phyloP scores from a whole-genome alignment of 306 rosid genomes.

The Morella rubra region DNA sequence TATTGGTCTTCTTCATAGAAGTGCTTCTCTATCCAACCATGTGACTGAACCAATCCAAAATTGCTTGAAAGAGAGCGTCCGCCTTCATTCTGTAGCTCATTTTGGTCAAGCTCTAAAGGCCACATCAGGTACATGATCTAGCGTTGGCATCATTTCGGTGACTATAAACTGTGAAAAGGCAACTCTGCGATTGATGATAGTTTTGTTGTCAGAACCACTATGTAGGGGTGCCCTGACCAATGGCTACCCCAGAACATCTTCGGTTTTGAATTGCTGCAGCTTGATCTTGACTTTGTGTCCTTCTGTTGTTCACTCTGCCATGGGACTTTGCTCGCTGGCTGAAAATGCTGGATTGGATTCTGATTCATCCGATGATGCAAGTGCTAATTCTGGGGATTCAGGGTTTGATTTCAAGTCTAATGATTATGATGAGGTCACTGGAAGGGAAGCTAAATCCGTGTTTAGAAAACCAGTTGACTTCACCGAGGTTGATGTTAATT shows the following conservation, averaged over 20 bases:
- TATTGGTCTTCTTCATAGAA: constrained; percentile 1
- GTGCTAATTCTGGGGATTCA: constrained; percentile 9
- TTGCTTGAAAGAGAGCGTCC: not conserved
- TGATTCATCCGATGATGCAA: constrained; percentile 7
- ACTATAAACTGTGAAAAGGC: not conserved
- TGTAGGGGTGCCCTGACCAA: not conserved
- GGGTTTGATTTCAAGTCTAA: constrained; percentile 5
- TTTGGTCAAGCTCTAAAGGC: not conserved
- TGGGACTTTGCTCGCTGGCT: constrained; percentile 23
- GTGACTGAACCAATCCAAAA: constrained; percentile 3
- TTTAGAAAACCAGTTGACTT: constrained; percentile 47
- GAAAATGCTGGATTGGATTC: constrained; percentile 18
- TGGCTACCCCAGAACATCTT: not conserved
- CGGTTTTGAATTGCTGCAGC: constrained; percentile 3
- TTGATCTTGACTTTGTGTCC: constrained; percentile 5
- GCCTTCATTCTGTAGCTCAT: not conserved
- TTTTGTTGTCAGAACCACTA: constrained; percentile 19
- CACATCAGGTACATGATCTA: constrained; percentile 4
- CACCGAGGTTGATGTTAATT: constrained; percentile 50
- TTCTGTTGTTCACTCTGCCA: not conserved
- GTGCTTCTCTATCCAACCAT: not conserved
- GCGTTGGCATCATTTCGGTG: not conserved
- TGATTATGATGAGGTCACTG: not conserved
- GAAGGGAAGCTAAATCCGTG: constrained; percentile 2
- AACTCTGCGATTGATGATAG: not conserved